A percentile compares a stretch with the other conserved stretches of the same genome.
Conservation (phyloP, 2,329 filamentous ascomycete genomes). For the Botrytis pseudocinerea region DNA sequence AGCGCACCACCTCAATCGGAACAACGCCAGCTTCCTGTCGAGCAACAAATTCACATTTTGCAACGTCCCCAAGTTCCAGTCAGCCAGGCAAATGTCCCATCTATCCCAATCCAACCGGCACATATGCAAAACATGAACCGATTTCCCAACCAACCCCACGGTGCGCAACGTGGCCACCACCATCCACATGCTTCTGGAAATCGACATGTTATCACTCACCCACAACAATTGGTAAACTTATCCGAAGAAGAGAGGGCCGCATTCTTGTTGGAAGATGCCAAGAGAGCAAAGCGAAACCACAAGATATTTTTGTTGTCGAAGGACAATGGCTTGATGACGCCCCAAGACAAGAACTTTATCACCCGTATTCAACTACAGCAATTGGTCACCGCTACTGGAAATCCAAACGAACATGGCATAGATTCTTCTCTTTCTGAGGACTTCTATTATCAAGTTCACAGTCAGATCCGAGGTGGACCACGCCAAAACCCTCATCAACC, state of each 20-base stretch:
- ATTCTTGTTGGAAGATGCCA: slow-evolving; percentile 87
- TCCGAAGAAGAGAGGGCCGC: slow-evolving; percentile 81
- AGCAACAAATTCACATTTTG: slow-evolving; percentile 37
- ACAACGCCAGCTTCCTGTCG: slow-evolving; percentile 26
- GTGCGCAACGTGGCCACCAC: slow-evolving; percentile 41
- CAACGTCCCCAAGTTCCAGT: slow-evolving; percentile 35
- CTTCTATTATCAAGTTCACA: slow-evolving; percentile 98
- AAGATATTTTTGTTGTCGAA: slow-evolving; percentile 93
- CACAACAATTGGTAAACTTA: slow-evolving; percentile 73
- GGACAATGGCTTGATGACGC: slow-evolving; percentile 97
- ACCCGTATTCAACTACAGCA: slow-evolving; percentile 97
- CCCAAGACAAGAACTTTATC: slow-evolving; percentile 99
- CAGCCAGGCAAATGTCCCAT: slow-evolving; percentile 43
- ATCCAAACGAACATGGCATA: slow-evolving; percentile 74
- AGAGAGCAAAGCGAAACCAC: slow-evolving; percentile 94
- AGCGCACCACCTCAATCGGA: slow-evolving; percentile 36
- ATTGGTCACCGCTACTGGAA: slow-evolving; percentile 87
- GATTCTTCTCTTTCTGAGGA: slow-evolving; percentile 86
- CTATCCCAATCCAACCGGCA: slow-evolving; percentile 58
- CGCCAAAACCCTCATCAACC: slow-evolving; percentile 91
- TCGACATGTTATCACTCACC: slow-evolving; percentile 62
- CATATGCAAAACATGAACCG: slow-evolving; percentile 80
- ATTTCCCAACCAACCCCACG: slow-evolving; percentile 51
- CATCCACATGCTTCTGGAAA: slow-evolving; percentile 43
- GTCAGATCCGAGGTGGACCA: slow-evolving; percentile 86